phyloP scores from a whole-genome alignment of 2,329 filamentous ascomycete species.

The Pseudogymnoascus sp. region DNA sequence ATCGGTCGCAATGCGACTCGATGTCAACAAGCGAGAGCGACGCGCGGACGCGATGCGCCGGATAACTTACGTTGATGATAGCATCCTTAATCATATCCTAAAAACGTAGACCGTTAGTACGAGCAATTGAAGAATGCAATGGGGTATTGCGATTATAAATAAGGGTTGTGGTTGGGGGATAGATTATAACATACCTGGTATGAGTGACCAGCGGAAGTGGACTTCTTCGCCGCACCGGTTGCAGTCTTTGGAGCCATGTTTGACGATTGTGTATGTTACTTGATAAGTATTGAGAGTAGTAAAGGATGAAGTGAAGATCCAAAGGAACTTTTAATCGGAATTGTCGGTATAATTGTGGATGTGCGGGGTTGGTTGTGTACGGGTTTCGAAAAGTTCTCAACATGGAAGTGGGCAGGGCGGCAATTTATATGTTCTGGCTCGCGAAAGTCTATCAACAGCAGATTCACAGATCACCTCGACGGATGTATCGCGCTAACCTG shows the following conservation, averaged over 20 bases:
- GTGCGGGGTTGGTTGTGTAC: slow-evolving; percentile 9
- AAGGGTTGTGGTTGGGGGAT: neutral
- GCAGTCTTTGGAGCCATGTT: slow-evolving; percentile 14
- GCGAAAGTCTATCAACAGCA: slow-evolving; percentile 6
- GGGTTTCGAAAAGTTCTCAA: slow-evolving; percentile 10
- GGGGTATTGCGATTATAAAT: neutral
- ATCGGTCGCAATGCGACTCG: slow-evolving; percentile 12
- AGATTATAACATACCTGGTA: slow-evolving; percentile 12
- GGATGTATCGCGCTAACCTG: neutral
- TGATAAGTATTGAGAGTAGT: neutral
- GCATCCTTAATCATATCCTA: slow-evolving; percentile 65
- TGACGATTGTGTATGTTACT: neutral
- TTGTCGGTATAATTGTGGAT: slow-evolving; percentile 8
- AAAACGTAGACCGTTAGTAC: neutral
- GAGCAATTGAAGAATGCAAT: slow-evolving; percentile 3
- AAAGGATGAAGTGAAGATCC: neutral
- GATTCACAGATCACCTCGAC: slow-evolving; percentile 9
- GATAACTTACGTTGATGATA: slow-evolving; percentile 60
- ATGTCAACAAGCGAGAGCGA: slow-evolving; percentile 11
- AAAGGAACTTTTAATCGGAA: neutral
- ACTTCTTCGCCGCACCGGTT: slow-evolving; percentile 12
- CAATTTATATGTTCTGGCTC: slow-evolving; percentile 8
- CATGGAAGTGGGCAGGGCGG: slow-evolving; percentile 2
- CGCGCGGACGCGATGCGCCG: slow-evolving; percentile 37
- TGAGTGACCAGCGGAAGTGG: slow-evolving; percentile 8